A percentile compares a stretch with the other conserved stretches of the same genome.
These are phyloP conservation scores for Emericellopsis terricola DNA, from an alignment of 495 filamentous ascomycete genomes.

Conservation along the genomic window DNA sequence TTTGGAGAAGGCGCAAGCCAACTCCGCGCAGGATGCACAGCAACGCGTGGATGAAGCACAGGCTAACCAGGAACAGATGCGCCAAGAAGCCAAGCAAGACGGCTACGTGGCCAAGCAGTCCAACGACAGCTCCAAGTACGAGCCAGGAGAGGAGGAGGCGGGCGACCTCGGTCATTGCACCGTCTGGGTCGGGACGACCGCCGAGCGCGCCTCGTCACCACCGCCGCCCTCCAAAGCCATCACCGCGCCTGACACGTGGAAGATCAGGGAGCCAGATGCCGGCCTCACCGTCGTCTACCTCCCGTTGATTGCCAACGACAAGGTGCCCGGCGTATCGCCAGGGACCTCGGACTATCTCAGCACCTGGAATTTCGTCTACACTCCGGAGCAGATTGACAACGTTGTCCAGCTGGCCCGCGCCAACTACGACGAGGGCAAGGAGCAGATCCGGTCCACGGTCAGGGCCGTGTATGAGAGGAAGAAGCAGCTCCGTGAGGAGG, in stretches of 20 bases:
- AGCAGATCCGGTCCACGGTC: conserved; percentile 59
- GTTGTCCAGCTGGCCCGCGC: conserved; percentile 67
- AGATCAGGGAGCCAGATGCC: conserved; percentile 57
- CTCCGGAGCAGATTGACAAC: conserved; percentile 64
- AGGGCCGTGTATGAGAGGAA: conserved; percentile 87
- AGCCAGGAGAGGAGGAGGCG: conserved; percentile 20
- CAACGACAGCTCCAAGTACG: conserved; percentile 8
- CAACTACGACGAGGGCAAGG: conserved; percentile 68
- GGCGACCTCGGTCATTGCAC: conserved; percentile 74
- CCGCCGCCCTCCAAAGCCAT: conserved; percentile 46
- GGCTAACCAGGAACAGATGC: conserved; percentile 21
- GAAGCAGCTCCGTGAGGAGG: conserved; percentile 44
- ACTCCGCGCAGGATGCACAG: conserved; percentile 37
- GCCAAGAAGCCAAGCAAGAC: conserved; percentile 5
- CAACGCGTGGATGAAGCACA: conserved; percentile 45
- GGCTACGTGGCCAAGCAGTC: conserved; percentile 7
- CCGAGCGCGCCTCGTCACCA: conserved; percentile 42
- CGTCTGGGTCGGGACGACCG: conserved; percentile 76
- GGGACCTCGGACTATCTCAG: conserved; percentile 65
- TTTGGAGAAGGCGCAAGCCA: conserved; percentile 49
- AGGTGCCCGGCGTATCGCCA: conserved; percentile 64
- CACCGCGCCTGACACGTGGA: conserved; percentile 34
- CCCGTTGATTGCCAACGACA: conserved; percentile 67
- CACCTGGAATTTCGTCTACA: conserved; percentile 97
- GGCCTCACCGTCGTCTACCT: conserved; percentile 86